Evolutionary conservation across 371 early-diverging fungal genomes (phyloP).

Genomic region (Amoeboaphelidium protococcarum): DNA sequence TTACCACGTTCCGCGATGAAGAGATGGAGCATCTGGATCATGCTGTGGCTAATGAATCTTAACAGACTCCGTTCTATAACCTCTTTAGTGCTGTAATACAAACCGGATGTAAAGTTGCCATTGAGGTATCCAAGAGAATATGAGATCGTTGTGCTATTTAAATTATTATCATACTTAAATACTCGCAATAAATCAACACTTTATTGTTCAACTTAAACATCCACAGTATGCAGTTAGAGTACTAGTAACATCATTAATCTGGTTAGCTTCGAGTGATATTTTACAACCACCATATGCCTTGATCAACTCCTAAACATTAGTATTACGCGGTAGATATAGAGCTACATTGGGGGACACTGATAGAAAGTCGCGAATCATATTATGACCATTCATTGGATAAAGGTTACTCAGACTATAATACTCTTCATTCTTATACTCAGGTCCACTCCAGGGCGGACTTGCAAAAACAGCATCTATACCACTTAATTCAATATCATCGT

Average conservation of each 20-base stretch:
- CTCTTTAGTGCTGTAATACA: neutral
- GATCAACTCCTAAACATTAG: neutral
- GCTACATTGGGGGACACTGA: slow-evolving; percentile 1
- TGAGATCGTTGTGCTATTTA: too few relatives aligned
- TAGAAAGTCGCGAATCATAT: neutral
- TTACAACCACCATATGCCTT: too few relatives aligned
- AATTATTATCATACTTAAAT: too few relatives aligned
- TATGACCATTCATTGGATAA: slow-evolving; percentile 39
- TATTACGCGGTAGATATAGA: slow-evolving; percentile 7
- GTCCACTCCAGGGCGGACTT: slow-evolving; percentile 87
- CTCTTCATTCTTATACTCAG: slow-evolving; percentile 1
- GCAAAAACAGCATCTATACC: slow-evolving; percentile 49
- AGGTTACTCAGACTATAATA: slow-evolving; percentile 26
- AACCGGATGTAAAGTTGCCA: neutral
- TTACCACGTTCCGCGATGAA: slow-evolving; percentile 72
- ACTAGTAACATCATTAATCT: too few relatives aligned
- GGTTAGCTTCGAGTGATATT: too few relatives aligned
- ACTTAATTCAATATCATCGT: neutral
- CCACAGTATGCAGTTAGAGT: too few relatives aligned
- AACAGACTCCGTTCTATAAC: slow-evolving; percentile 12
- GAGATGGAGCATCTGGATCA: slow-evolving; percentile 80
- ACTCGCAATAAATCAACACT: too few relatives aligned
- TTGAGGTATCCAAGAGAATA: neutral
- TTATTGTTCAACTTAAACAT: too few relatives aligned
- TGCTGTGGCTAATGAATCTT: slow-evolving; percentile 65